A percentile compares a stretch with the other conserved stretches of the same genome.
Evolutionary conservation across 2,329 filamentous ascomycete species (phyloP).

Genomic region (Polychaeton citri): DNA sequence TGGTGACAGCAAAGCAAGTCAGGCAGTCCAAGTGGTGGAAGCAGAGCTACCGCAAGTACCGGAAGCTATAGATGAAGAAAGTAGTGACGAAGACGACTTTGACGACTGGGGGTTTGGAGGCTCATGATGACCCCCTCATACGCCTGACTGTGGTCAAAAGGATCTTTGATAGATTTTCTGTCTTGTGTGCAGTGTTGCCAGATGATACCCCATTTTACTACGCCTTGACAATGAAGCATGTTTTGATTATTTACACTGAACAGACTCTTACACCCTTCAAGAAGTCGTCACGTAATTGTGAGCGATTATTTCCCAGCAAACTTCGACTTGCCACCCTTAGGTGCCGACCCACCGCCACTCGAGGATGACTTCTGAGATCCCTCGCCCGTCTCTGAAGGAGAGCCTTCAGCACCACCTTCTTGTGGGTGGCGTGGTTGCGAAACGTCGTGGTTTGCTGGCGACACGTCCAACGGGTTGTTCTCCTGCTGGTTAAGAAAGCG

Average conservation of each 20-base stretch:
- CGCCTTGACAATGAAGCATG: no score
- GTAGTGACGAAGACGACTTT: not conserved
- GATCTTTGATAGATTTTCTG: no score
- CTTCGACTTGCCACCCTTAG: not conserved
- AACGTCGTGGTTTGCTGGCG: conserved; percentile 47
- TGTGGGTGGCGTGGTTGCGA: conserved; percentile 34
- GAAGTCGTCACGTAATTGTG: no score
- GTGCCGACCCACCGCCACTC: not conserved
- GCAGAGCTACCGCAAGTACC: not conserved
- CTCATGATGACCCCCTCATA: no score
- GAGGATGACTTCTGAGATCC: conserved; percentile 5
- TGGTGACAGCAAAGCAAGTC: conserved; percentile 2
- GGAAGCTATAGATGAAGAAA: not conserved
- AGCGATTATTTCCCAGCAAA: no score
- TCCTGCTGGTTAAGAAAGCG: conserved; percentile 11
- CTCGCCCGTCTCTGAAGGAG: conserved; percentile 20
- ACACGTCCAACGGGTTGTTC: conserved; percentile 43
- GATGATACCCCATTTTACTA: no score
- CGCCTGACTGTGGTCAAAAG: no score
- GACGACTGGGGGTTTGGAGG: no score
- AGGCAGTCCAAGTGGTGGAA: not conserved
- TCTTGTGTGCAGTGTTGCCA: no score
- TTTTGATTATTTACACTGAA: no score
- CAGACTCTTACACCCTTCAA: no score
- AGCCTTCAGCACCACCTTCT: conserved; percentile 28